Evolutionary conservation across 2,329 filamentous ascomycete species (phyloP).

Genomic region (Beauveria australis): DNA sequence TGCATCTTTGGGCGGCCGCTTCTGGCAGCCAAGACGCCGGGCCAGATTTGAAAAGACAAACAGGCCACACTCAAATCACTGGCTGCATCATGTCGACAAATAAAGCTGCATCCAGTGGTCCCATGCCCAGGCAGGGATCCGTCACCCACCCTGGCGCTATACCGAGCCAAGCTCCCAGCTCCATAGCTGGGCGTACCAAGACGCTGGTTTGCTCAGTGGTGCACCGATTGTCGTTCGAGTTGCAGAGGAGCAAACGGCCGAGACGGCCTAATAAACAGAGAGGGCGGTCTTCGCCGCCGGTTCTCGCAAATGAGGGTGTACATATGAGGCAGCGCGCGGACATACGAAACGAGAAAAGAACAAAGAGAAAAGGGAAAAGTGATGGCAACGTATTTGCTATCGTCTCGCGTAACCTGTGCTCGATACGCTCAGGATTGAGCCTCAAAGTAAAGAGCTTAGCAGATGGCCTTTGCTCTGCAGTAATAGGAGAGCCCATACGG

Average conservation of each 20-base stretch:
- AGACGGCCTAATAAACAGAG: background rate
- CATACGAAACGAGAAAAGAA: background rate
- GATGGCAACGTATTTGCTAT: too few species aligned
- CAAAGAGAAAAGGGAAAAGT: background rate
- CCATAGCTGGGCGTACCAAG: background rate
- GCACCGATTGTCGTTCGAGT: background rate
- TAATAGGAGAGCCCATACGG: background rate
- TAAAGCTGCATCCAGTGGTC: background rate
- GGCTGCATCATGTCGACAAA: background rate
- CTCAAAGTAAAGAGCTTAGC: background rate
- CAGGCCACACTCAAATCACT: background rate
- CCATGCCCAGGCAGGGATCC: background rate
- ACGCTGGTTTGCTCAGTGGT: background rate
- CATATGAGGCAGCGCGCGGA: background rate
- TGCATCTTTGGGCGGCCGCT: background rate
- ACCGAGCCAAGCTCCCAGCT: background rate
- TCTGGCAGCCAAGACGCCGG: conserved; percentile 2
- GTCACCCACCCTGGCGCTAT: background rate
- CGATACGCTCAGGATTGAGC: background rate
- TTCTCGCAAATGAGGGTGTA: conserved; percentile 8
- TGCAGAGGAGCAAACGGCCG: background rate
- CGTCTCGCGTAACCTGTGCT: too few species aligned
- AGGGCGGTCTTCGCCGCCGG: background rate
- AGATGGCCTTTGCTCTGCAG: background rate
- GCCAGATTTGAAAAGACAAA: background rate